Base-by-base conservation (phyloP, 2,329 filamentous ascomycete species). In the Xylariaceae sp. region DNA sequence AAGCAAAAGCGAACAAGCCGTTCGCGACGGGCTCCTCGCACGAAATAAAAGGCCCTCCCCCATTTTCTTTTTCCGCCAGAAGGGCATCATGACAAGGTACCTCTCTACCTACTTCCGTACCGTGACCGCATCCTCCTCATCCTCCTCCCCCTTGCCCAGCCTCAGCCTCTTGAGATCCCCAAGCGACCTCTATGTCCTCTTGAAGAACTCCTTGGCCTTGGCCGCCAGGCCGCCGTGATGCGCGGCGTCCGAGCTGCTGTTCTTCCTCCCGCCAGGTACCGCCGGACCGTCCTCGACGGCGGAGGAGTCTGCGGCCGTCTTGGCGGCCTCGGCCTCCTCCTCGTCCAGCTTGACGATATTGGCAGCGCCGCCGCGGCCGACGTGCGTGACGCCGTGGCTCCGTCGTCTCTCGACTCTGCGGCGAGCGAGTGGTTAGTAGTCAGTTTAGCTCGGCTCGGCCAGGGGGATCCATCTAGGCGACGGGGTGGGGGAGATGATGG, bases 311-410 rank as follows among this genome's bases (percentile, higher is more conserved):
- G 72, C 73, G 50, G 77, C 76, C 63, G 77, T 78, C 75, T 83
- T 81, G 46, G 88, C 74, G 72, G 91, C 91, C 71, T 73, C 76
- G 65, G 67, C 68, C 49, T 75, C 77, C 50, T 80, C 77, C 50
- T 71, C 71, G 52, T 72, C 74, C 46, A 77, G 74, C 64, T 78
- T 79, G 75, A 83, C 82, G 48, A 90, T 74, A 73, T 93, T 93
- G 60, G 88, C 89, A 19, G 88, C 87, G 52, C 90, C 90, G 40
- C 90, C 90, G 40, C 90, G 86, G 41, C 90, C 90, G 67, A 85
- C 81, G 71, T 91, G 86, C 55, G 83, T 82, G 23, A 81, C 81
- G 42, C 81, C 81, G n/a, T 76, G 74, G 67, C 84, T 85, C 43
- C 78, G 73, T 54, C 85, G 82, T 60, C 85, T 82, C 44, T 78